Evolutionary conservation across 2,329 filamentous ascomycete species (phyloP).

Genomic region (Rutstroemia sp.): DNA sequence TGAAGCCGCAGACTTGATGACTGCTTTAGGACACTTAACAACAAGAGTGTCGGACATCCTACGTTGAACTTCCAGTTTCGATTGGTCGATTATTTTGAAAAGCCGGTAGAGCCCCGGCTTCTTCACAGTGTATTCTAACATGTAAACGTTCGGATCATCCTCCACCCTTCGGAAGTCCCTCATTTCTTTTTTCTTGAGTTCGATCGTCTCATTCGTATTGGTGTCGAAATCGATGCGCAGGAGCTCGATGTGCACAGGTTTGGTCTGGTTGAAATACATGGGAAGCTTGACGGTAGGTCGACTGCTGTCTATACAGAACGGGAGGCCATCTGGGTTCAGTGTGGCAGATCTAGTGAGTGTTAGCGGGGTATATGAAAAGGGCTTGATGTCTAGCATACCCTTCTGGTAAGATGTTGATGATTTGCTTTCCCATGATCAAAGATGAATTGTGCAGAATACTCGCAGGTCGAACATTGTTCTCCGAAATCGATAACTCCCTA

Average conservation of each 20-base stretch:
- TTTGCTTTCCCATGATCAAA: constrained; percentile 90
- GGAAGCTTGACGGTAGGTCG: constrained; percentile 61
- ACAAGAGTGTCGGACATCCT: constrained; percentile 72
- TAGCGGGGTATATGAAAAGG: not conserved
- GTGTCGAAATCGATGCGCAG: constrained; percentile 78
- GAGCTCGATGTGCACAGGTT: constrained; percentile 83
- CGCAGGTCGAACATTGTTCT: constrained; percentile 81
- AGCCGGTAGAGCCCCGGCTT: constrained; percentile 85
- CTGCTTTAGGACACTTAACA: constrained; percentile 75
- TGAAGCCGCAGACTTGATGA: constrained; percentile 55
- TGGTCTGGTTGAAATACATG: constrained; percentile 88
- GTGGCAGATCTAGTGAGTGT: constrained; percentile 58
- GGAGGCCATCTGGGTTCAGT: constrained; percentile 72
- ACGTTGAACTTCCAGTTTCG: constrained; percentile 85
- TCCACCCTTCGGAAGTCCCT: constrained; percentile 59
- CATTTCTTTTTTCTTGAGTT: constrained; percentile 65
- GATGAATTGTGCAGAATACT: constrained; percentile 87
- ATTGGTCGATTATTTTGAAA: constrained; percentile 80
- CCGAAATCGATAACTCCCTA: constrained; percentile 87
- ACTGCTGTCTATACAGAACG: constrained; percentile 70
- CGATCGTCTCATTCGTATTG: constrained; percentile 71
- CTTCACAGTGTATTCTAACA: constrained; percentile 68
- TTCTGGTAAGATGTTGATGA: constrained; percentile 95
- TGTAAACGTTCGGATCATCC: constrained; percentile 45
- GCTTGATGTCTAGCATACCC: constrained; percentile 44